Base-by-base conservation (phyloP, 495 filamentous ascomycete genomes). In the Hypomontagnella monticulosa region DNA sequence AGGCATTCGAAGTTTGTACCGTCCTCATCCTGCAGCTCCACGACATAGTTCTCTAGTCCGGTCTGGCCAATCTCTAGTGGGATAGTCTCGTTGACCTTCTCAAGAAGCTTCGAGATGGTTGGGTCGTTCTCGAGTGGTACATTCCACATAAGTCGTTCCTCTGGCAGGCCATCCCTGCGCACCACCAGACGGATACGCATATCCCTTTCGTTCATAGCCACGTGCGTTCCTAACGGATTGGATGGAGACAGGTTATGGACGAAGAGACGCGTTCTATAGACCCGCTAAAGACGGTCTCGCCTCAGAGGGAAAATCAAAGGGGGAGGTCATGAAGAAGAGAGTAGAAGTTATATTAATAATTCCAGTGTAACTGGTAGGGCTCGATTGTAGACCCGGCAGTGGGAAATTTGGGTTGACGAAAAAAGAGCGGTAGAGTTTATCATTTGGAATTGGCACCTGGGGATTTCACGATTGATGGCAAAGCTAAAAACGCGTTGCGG, bases 41-140 rank as follows among this genome's bases (percentile, higher is more conserved):
- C 93, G 14, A 86, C 87, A 76, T 99, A 99, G 71, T 98, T 92
- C 69, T 99, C 95, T 20, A 98, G 71, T 1, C 93, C 95, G 91
- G 91, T 97, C 59, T 89, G 84, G 53, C 78, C 85, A 38, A 89
- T 89, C 74, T 97, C 95, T 0, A 99, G 83, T 1, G 93, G 93
- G 6, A 97, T 78, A 19, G 91, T 82, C 34, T 92, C 87, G 70
- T 96, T 93, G 47, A 99, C 80, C 52, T 91, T 86, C 61, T 93
- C 90, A 41, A 98, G 80, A 0, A 99, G 82, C 52, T 90, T 88
- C n/a, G 91, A 85, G 53, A 97, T 81, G 0, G 92, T 96, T 14
- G 80, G 76, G 44, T 86, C 84, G 14, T 78, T 80, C 8, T 81
- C 83, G 57, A 84, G 81, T 14, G 79, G 73, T 51, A 85, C 82